Base-by-base conservation (phyloP, 352 stramenopile species). In the Phytophthora pinifolia region DNA sequence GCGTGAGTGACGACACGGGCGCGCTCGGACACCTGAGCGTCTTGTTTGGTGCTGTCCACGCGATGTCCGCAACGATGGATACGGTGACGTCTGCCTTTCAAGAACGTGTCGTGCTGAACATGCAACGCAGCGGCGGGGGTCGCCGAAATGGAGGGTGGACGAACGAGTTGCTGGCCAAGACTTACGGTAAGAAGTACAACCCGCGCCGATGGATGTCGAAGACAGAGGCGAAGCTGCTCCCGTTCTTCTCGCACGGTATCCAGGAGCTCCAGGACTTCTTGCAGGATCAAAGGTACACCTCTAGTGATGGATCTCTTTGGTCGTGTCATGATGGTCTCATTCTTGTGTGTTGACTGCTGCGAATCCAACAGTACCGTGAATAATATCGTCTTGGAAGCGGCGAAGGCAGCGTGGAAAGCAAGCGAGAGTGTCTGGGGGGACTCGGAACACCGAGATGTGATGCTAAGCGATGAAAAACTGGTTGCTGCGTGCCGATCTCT, bases 211-310 rank as follows among this genome's bases (percentile, higher is more conserved):
- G 59, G 44, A 74, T 92, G 20, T 79, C 82, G 2, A 84, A 76
- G 34, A 64, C 41, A 5, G 82, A 92, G 41, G 63, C 74, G 6
- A 86, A 77, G 44, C 30, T 86, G 35, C 54, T 92, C 9, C 82
- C 82, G 12, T 74, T 82, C 47, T 88, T 92, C 54, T 73, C 67
- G 1, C 76, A 92, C 39, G 69, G 54, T 12, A 76, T 83, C 22
- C 75, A 90, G 45, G 70, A 88, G 30, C 57, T 92, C 7, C 76
- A 79, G 27, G 67, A 84, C 29, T 83, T 83, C 34, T 54, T 86
- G 15, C 55, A 77, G 4, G 65, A 76, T 34, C 64, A 79, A 65
- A 76, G 72, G 75, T 86, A 59, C n/a, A 54, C 27, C 17, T 13
- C 8, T 14, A 32, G 34, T 35, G 18, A 17, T 50, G 20, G 9